phyloP scores from a whole-genome alignment of 2,329 filamentous ascomycete species.

The Myriosclerotinia curreyana region DNA sequence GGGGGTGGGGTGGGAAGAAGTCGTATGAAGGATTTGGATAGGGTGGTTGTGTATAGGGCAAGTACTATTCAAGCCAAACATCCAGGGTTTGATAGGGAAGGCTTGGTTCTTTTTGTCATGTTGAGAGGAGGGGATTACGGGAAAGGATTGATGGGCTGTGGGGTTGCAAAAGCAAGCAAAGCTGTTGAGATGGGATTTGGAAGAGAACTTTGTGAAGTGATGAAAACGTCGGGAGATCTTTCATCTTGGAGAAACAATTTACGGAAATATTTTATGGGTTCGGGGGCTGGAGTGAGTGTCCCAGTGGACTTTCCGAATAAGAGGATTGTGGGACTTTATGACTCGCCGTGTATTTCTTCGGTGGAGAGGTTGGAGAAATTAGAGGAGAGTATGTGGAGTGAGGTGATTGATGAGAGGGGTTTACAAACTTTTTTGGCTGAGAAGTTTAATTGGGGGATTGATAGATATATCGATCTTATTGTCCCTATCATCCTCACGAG shows the following conservation, averaged over 20 bases:
- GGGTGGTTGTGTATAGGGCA: conserved; percentile 22
- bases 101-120: conserved; percentile 16
- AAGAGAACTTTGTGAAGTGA: background rate
- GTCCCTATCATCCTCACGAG: conserved; percentile 23
- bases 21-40: conserved; percentile 13
- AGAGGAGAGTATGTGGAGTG: background rate
- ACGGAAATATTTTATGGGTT: conserved; percentile 6
- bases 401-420: conserved; percentile 17
- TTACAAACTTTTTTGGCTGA: conserved; percentile 22
- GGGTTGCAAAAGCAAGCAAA: background rate
- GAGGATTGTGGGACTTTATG: conserved; percentile 22
- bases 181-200: background rate
- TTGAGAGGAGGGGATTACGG: conserved; percentile 11
- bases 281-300: conserved; percentile 13
- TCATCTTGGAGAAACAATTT: conserved; percentile 16
- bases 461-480: conserved; percentile 21
- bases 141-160: conserved; percentile 4
- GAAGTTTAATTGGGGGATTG: conserved; percentile 25
- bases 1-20: conserved; percentile 19
- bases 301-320: conserved; percentile 21
- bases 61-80: conserved; percentile 20
- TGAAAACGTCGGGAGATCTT: conserved; percentile 1
- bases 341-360: conserved; percentile 20
- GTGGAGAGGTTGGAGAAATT: conserved; percentile 1
- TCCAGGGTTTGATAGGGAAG: conserved; percentile 15